Conservation (phyloP, 225 moss, liverwort and hornwort genomes). For the Pseudoscleropodium purum region DNA sequence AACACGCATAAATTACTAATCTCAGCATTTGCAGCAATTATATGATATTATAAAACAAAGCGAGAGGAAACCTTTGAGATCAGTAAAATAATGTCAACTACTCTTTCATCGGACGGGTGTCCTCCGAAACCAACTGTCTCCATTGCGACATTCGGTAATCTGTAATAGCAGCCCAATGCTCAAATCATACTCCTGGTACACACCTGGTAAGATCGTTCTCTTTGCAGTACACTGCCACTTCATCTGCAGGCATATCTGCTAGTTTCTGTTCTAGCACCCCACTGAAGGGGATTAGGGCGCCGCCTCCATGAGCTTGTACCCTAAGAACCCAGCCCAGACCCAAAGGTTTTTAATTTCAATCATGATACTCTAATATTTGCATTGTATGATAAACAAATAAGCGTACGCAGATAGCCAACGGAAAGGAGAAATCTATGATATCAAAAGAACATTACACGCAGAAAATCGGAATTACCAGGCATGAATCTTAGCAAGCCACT, state of each 20-base stretch:
- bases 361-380: background rate
- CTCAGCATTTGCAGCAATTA: background rate
- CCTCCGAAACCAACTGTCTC: background rate
- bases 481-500: constrained; percentile 96
- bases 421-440: background rate
- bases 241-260: constrained; percentile 72
- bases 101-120: background rate
- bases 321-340: constrained; percentile 17
- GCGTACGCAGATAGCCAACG: background rate
- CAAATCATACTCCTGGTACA: background rate
- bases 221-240: constrained; percentile 73
- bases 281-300: constrained; percentile 86
- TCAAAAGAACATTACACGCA: background rate
- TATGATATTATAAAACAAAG: background rate
- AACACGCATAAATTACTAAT: background rate
- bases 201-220: constrained; percentile 82
- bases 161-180: background rate
- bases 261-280: constrained; percentile 84
- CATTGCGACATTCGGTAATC: background rate
- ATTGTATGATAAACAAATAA: background rate
- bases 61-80: background rate
- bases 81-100: background rate
- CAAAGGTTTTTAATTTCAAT: background rate
- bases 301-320: constrained; percentile 97
- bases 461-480: constrained; percentile 38